Evolutionary conservation across 2,329 filamentous ascomycete genomes (phyloP), one percentile per base, ranked within the genome.

Genomic region (Colletotrichum destructivum): DNA sequence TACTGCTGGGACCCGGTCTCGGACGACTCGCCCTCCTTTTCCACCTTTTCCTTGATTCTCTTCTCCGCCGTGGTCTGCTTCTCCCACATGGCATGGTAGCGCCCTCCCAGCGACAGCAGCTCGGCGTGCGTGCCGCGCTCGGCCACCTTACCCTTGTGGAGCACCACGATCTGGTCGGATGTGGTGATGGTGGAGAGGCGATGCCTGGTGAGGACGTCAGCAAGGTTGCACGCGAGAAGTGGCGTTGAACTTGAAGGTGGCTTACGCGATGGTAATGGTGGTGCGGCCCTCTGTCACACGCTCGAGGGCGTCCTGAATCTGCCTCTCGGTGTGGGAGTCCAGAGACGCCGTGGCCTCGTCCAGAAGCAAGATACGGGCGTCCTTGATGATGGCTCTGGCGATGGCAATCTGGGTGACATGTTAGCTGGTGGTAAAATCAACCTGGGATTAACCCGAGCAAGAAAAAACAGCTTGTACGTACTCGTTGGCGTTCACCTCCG

Each of bases 291-390:
- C 79, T 18, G 83, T 86, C 8, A 88, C 81, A 35, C 81, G 82
- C 72, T 84, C 82, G 31, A 88, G 84, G 7, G 86, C 86, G 61
- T 86, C 83, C 76, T 90, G 89, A 47, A 91, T 90, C 65, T 87
- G 84, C 44, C 85, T 84, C 76, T 91, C 88, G 0, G 88, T 90
- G 35, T 89, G 86, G 0, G 89, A 88, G 64, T 93, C 89, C 26
- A 94, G 86, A 3, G 92, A 91, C 1, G 90, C 92, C 4, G 93
- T 93, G 0, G 92, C 90, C 79, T 94, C 92, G 75, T 94, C 92
- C 0, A 94, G 84, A 69, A 94, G 87, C 35, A 94, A 86, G 65
- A 94, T 89, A 62, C 90, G 90, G 0, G 92, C 90, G 60, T 90
- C 90, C 78, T 93, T 92, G 56, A 94, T 84, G 16, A 94, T 85